These are phyloP conservation scores for Neurospora tetrasperma DNA, from an alignment of 495 filamentous ascomycete species.

Conservation along the genomic window DNA sequence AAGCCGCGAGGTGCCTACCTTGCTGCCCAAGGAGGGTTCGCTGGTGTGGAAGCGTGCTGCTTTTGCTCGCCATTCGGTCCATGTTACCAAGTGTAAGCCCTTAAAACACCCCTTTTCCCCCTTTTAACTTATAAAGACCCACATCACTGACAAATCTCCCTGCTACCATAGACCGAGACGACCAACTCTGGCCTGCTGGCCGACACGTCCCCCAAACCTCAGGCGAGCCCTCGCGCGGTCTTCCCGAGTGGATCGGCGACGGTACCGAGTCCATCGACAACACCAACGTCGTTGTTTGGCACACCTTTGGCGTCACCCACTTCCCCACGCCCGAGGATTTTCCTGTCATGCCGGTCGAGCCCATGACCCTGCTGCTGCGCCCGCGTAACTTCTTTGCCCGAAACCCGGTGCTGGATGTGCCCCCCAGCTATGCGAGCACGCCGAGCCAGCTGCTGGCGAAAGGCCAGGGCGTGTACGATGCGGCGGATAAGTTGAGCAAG, in stretches of 20 bases:
- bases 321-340: conserved; percentile 91
- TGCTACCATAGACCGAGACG: conserved; percentile 53
- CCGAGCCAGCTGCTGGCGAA: conserved; percentile 56
- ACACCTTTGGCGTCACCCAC: conserved; percentile 89
- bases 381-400: conserved; percentile 81
- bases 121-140: background rate
- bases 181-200: conserved; percentile 85
- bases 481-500: conserved; percentile 34
- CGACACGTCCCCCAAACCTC: conserved; percentile 91
- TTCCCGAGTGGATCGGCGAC: conserved; percentile 78
- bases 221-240: conserved; percentile 66
- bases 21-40: conserved; percentile 76
- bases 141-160: too few species aligned
- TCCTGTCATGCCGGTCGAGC: conserved; percentile 82
- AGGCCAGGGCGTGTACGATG: conserved; percentile 36
- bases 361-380: conserved; percentile 72
- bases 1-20: conserved; percentile 65
- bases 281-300: conserved; percentile 87
- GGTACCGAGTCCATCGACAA: conserved; percentile 66
- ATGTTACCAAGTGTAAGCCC: conserved; percentile 70
- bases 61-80: conserved; percentile 83
- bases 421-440: conserved; percentile 63
- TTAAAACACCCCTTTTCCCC: background rate
- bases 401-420: conserved; percentile 83
- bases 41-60: conserved; percentile 91